A percentile compares a stretch with the other conserved stretches of the same genome.
Conservation (phyloP, 129 eudicot species). For the Mikania micrantha region DNA sequence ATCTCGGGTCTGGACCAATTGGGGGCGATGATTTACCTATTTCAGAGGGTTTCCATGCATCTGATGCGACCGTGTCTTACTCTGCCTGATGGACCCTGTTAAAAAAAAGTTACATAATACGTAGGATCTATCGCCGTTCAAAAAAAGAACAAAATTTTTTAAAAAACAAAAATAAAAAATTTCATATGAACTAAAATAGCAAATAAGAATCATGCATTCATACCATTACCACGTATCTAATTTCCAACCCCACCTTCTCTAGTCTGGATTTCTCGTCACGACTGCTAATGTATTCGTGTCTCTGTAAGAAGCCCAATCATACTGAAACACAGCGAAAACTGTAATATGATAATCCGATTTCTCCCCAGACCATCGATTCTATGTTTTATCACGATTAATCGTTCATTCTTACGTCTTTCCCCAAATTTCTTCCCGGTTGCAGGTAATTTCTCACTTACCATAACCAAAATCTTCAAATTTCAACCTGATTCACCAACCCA, state of each 20-base stretch:
- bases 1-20: too few species aligned
- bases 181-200: too few species aligned
- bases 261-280: background rate
- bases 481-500: background rate
- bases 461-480: background rate
- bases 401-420: slow-evolving; percentile 12
- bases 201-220: too few species aligned
- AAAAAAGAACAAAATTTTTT: too few species aligned
- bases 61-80: too few species aligned
- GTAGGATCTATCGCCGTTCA: too few species aligned
- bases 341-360: slow-evolving; percentile 19
- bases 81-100: too few species aligned
- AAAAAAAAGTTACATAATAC: too few species aligned
- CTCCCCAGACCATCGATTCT: slow-evolving; percentile 20
- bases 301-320: background rate
- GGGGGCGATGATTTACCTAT: too few species aligned
- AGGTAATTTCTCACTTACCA: background rate
- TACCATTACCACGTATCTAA: too few species aligned
- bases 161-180: too few species aligned
- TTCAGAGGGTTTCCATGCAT: too few species aligned
- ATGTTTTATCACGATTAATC: slow-evolving; percentile 18
- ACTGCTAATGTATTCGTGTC: background rate
- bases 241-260: background rate
- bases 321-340: background rate
- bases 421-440: background rate